These are phyloP conservation scores for Nicotiana noctiflora DNA, from an alignment of 257 asterid genomes.

Conservation along the genomic window DNA sequence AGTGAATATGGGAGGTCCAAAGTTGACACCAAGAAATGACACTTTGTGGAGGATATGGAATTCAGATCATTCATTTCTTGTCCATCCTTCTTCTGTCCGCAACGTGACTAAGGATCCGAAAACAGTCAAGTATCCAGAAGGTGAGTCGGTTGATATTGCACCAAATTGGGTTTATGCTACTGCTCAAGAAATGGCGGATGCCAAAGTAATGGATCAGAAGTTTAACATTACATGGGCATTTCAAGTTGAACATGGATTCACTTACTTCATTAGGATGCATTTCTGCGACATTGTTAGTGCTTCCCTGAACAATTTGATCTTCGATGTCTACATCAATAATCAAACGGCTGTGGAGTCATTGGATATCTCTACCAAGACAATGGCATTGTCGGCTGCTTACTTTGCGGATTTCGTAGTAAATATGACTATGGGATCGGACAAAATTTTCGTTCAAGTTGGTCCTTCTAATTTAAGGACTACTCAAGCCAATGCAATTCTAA, in stretches of 20 bases:
- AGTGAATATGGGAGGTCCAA: slow-evolving; percentile 30
- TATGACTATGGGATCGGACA: slow-evolving; percentile 3
- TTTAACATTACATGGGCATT: slow-evolving; percentile 30
- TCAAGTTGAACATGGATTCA: slow-evolving; percentile 17
- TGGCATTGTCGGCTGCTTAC: slow-evolving; percentile 24
- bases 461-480: slow-evolving; percentile 13
- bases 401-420: slow-evolving; percentile 23
- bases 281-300: slow-evolving; percentile 32
- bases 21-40: slow-evolving; percentile 27
- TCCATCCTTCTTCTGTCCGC: slow-evolving; percentile 19
- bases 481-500: slow-evolving; percentile 23
- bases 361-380: slow-evolving; percentile 24
- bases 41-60: slow-evolving; percentile 31
- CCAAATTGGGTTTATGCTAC: slow-evolving; percentile 32
- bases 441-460: slow-evolving; percentile 24
- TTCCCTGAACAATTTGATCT: slow-evolving; percentile 16
- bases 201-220: slow-evolving; percentile 22
- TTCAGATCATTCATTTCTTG: slow-evolving; percentile 26
- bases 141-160: slow-evolving; percentile 27
- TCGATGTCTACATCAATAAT: slow-evolving; percentile 27
- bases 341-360: slow-evolving; percentile 16
- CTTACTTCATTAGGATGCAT: slow-evolving; percentile 31
- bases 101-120: slow-evolving; percentile 19
- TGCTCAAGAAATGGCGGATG: slow-evolving; percentile 37
- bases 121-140: slow-evolving; percentile 18